Evolutionary conservation across 495 filamentous ascomycete species (phyloP), one percentile per base, ranked within the genome.

Genomic region (Chaetomium tenue): DNA sequence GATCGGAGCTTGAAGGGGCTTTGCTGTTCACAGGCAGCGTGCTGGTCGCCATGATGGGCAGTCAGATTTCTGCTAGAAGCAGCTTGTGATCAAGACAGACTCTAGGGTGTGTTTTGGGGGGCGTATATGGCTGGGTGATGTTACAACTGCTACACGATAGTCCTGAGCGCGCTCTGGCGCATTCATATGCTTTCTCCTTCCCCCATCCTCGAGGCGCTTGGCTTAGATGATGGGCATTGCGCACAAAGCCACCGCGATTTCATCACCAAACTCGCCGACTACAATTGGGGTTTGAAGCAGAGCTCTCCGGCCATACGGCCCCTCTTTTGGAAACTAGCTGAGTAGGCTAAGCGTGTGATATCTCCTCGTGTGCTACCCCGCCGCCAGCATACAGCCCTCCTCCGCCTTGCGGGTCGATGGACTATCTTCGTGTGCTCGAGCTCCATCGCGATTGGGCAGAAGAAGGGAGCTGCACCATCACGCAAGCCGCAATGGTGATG

Each of bases 1-100:
- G 83, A 67, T 87, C 79, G 26, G 81, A 79, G 9, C 74, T 71
- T 4, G 74, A 72, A 33, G 76, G 66, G 30, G 67, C 48, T 51
- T 65, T 56, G 37, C 52, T 66, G 60, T 60, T 53, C 18, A 50
- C 56, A 4, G 53, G 54, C 55, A 46, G 65, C 50, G 2, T 54
- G 28, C 13, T 22, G 28, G 58, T 46, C 8, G 53, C 33, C 40
- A 66, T 68, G 42, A 18, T 61, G 48, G 13, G 9, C n/a, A 51
- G 22, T 16, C 7, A 11, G 4, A 2, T 22, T 15, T n/a, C n/a
- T 47, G 44, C 44, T n/a, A 15, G 22, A 1, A 7, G 44, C 18
- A 47, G 1, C 16, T n/a, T 8, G 1, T n/a, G 18, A 4, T 47
- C 7, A n/a, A 47, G 22, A 22, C 16, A 47, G 7, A 22, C 2